These are phyloP conservation scores for Cyberlindnera mrakii DNA, from an alignment of 805 yeast genomes.

Conservation along the genomic window DNA sequence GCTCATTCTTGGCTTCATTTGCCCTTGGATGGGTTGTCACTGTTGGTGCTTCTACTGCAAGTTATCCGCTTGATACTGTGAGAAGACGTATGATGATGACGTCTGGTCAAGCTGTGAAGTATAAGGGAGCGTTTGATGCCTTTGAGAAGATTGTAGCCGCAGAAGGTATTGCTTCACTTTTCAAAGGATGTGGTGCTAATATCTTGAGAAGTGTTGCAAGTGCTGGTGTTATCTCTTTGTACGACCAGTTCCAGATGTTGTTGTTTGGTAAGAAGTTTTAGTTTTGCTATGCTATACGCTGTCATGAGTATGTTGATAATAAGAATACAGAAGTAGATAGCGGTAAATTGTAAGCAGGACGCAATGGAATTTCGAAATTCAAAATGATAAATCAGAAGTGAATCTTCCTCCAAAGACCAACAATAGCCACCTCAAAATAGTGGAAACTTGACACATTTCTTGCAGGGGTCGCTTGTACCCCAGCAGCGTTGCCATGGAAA, in stretches of 20 bases:
- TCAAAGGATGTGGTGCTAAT: slow-evolving; percentile 98
- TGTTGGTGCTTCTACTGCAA: slow-evolving; percentile 93
- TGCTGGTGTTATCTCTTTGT: slow-evolving; percentile 95
- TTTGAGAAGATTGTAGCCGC: slow-evolving; percentile 82
- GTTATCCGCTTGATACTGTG: slow-evolving; percentile 95
- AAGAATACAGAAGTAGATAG: too few species aligned
- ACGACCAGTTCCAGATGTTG: slow-evolving; percentile 89
- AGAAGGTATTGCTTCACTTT: slow-evolving; percentile 83
- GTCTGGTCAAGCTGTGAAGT: slow-evolving; percentile 94
- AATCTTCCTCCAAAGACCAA: not conserved
- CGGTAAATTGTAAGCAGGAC: too few species aligned
- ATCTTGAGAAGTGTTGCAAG: slow-evolving; percentile 98
- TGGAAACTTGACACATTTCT: too few species aligned
- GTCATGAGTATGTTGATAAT: not conserved
- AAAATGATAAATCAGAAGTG: too few species aligned
- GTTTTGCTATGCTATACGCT: not conserved
- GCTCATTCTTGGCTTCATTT: slow-evolving; percentile 89
- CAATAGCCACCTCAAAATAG: too few species aligned
- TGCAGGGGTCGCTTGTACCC: too few species aligned
- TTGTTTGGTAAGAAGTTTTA: slow-evolving; percentile 63
- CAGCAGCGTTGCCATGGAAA: not conserved
- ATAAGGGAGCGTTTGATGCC: slow-evolving; percentile 87
- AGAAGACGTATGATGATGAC: slow-evolving; percentile 99
- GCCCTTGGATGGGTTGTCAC: slow-evolving; percentile 92
- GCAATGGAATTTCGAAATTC: too few species aligned